phyloP scores from a whole-genome alignment of 352 stramenopile species.

The Pythium aristosporum region DNA sequence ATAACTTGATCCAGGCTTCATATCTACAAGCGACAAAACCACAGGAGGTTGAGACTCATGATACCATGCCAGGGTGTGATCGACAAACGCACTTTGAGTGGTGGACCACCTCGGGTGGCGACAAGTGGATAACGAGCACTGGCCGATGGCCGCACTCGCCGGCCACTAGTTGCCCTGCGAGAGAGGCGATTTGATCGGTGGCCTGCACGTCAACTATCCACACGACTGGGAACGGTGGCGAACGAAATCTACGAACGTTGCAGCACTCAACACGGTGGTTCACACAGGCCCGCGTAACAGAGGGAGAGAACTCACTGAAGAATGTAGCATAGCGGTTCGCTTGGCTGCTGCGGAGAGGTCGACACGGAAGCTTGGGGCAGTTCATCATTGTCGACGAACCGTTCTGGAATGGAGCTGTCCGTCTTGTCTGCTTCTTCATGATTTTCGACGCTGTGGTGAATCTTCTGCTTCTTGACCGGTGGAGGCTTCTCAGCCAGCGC shows the following conservation, averaged over 20 bases:
- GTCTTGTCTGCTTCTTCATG: background rate
- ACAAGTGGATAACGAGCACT: constrained; percentile 57
- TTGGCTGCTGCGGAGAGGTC: background rate
- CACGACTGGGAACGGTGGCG: constrained; percentile 36
- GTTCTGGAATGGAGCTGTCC: constrained; percentile 20
- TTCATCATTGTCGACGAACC: background rate
- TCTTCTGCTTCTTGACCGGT: constrained; percentile 32
- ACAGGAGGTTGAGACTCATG: background rate
- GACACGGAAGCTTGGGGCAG: background rate
- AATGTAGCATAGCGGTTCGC: constrained; percentile 33
- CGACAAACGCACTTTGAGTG: background rate
- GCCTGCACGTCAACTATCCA: constrained; percentile 62
- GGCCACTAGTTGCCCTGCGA: constrained; percentile 27
- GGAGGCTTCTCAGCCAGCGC: background rate
- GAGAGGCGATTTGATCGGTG: constrained; percentile 27
- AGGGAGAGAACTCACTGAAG: constrained; percentile 26
- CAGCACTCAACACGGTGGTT: background rate
- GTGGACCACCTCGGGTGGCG: constrained; percentile 18
- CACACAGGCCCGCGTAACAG: background rate
- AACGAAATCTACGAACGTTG: constrained; percentile 21
- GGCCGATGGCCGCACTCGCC: constrained; percentile 33
- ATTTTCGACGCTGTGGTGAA: background rate
- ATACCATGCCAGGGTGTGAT: background rate
- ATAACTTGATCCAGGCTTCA: constrained; percentile 15
- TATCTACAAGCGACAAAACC: constrained; percentile 4